Evolutionary conservation across 2,329 filamentous ascomycete species (phyloP).

Genomic region (Coniochaeta ligniaria): DNA sequence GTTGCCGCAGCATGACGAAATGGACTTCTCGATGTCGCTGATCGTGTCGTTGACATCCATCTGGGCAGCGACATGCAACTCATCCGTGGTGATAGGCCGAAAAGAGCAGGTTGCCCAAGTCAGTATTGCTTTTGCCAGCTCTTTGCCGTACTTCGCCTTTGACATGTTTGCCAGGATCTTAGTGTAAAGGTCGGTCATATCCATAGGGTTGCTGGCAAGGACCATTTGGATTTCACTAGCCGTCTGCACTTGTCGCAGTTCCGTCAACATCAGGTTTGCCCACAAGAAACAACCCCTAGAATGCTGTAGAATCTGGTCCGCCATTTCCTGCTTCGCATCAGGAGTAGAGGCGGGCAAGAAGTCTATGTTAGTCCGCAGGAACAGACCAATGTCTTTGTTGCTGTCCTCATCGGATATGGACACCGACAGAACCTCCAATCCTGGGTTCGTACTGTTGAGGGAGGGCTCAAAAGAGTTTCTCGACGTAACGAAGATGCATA

Average conservation of each 20-base stretch:
- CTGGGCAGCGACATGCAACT: slow-evolving; percentile 17
- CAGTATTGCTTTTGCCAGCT: slow-evolving; percentile 16
- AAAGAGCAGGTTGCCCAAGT: slow-evolving; percentile 18
- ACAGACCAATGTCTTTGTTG: slow-evolving; percentile 15
- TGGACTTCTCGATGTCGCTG: slow-evolving; percentile 13
- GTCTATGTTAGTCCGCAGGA: slow-evolving; percentile 14
- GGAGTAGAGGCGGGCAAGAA: slow-evolving; percentile 11
- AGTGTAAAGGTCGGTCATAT: slow-evolving; percentile 20
- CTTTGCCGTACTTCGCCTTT: slow-evolving; percentile 14
- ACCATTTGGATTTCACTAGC: slow-evolving; percentile 15
- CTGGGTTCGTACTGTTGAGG: neutral
- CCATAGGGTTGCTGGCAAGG: slow-evolving; percentile 14
- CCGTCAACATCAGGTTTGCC: slow-evolving; percentile 17
- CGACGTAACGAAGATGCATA: slow-evolving; percentile 20
- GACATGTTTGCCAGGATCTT: slow-evolving; percentile 19
- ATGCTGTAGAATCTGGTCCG: slow-evolving; percentile 14
- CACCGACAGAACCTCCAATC: slow-evolving; percentile 10
- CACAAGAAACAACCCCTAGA: slow-evolving; percentile 22
- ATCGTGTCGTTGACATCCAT: slow-evolving; percentile 19
- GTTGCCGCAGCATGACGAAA: slow-evolving; percentile 16
- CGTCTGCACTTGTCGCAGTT: slow-evolving; percentile 18
- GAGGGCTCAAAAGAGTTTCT: slow-evolving; percentile 12
- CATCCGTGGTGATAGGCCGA: slow-evolving; percentile 15
- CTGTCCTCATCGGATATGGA: slow-evolving; percentile 14
- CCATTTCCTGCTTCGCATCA: slow-evolving; percentile 4